Base-by-base conservation (phyloP, 352 stramenopile species). In the Globisporangium sylvaticum region DNA sequence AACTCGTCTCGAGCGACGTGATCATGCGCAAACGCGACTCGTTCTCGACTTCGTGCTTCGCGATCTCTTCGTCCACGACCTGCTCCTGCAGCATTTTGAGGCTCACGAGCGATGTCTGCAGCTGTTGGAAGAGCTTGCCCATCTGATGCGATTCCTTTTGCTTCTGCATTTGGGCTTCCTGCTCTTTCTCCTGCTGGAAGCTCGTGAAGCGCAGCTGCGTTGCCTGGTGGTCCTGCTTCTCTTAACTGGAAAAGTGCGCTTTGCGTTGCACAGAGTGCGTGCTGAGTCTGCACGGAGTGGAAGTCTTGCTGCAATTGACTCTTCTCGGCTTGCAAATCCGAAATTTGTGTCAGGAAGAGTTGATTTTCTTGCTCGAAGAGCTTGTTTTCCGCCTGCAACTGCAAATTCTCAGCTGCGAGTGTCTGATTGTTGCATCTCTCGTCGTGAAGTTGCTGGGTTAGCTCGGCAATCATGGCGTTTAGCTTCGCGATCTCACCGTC, bases 21-120 rank as follows among this genome's bases (percentile, higher is more conserved):
- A 94, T 81, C 50, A 92, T 80, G 20, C 86, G 81, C 62, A 92
- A 37, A 0, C 84, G 76, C 0, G 84, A 69, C 34, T 82, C 75
- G 18, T 76, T 75, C 68, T 92, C 86, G 22, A 82, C 66, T 14
- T 88, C 74, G 24, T 67, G 65, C 20, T 80, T 71, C 6, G 66
- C 56, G 0, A 58, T 56, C 34, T 83, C 71, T 27, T 88, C 80
- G 7, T 85, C 72, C 3, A 42, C 67, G 15, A 75, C 75, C 42
- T 84, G 72, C 57, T 75, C 73, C 20, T 89, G 81, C 9, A 79
- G 66, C 39, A 89, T 42, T n/a, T 71, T 75, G 8, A 89, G 72
- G 12, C 80, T 77, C 46, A 71, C 77, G n/a, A 90, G 68, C 10
- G 81, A 77, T 9, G 72, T 68, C 50, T 90, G 78, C 27, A 91